Evolutionary conservation across 768 basidiomycete species (phyloP).

Genomic region (Kwoniella shandongensis): DNA sequence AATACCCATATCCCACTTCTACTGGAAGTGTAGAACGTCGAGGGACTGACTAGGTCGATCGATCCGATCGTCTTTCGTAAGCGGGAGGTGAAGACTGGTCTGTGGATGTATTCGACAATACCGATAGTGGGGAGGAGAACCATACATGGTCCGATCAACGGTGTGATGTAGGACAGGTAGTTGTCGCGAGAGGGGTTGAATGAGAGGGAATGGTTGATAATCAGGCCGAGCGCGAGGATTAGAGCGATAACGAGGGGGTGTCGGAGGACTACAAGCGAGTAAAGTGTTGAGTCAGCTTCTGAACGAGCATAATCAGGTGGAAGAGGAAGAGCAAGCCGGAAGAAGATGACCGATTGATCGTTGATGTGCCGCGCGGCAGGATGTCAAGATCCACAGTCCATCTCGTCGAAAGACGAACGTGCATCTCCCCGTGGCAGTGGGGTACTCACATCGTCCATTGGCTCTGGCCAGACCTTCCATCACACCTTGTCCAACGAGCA

Average conservation of each 20-base stretch:
- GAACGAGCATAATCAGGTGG: no score
- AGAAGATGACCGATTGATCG: neutral
- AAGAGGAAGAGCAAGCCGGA: neutral
- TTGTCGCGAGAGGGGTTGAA: slow-evolving; percentile 16
- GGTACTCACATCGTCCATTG: slow-evolving; percentile 32
- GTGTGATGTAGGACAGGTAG: slow-evolving; percentile 15
- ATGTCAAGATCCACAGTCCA: no score
- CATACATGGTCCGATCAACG: slow-evolving; percentile 30
- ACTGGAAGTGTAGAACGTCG: slow-evolving; percentile 20
- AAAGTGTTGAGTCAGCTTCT: neutral
- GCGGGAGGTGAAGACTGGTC: slow-evolving; percentile 22
- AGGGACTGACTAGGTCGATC: slow-evolving; percentile 26
- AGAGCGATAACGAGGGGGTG: slow-evolving; percentile 22
- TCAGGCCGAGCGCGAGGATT: slow-evolving; percentile 15
- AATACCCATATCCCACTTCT: slow-evolving; percentile 14
- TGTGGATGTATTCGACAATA: slow-evolving; percentile 31
- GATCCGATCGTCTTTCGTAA: slow-evolving; percentile 30
- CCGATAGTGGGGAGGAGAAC: slow-evolving; percentile 26
- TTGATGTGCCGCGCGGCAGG: no score
- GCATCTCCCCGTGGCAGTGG: no score
- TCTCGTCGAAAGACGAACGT: no score
- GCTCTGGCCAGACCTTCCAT: slow-evolving; percentile 39
- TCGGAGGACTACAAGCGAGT: slow-evolving; percentile 20
- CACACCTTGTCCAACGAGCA: slow-evolving; percentile 39
- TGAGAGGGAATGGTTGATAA: slow-evolving; percentile 18